A percentile compares a stretch with the other conserved stretches of the same genome.
These are phyloP conservation scores for Saksenaea vasiformis DNA, from an alignment of 371 early-diverging fungal genomes.

Conservation along the genomic window DNA sequence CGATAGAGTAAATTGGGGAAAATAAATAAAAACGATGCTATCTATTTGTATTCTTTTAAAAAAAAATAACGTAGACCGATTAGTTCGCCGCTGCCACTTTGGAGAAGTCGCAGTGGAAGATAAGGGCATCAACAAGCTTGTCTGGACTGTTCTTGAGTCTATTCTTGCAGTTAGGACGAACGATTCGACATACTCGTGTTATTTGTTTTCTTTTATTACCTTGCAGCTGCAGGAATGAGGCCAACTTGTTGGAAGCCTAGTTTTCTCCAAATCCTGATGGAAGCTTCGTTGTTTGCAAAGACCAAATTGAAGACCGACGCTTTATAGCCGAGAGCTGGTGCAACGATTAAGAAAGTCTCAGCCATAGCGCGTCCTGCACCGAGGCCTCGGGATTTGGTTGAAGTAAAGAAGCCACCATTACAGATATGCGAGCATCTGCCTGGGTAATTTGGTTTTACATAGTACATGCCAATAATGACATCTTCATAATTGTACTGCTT, in stretches of 20 bases:
- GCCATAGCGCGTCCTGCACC: conserved; percentile 73
- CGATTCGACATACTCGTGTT: background rate
- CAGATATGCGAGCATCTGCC: conserved; percentile 67
- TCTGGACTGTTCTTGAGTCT: conserved; percentile 52
- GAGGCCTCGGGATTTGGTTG: conserved; percentile 46
- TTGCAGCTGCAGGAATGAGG: conserved; percentile 66
- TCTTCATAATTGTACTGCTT: conserved; percentile 36
- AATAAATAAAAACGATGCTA: too few relatives aligned
- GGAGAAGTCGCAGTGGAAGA: conserved; percentile 74
- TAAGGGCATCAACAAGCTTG: conserved; percentile 68
- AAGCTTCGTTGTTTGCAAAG: conserved; percentile 69
- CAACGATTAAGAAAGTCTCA: conserved; percentile 63
- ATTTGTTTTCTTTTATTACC: conserved; percentile 28
- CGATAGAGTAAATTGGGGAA: too few relatives aligned
- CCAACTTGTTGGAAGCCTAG: conserved; percentile 73
- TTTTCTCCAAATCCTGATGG: conserved; percentile 66
- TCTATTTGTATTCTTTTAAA: too few relatives aligned
- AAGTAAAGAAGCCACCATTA: conserved; percentile 78
- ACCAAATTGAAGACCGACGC: conserved; percentile 84
- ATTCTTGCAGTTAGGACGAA: background rate
- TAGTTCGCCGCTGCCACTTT: too few relatives aligned
- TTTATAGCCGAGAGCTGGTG: conserved; percentile 70
- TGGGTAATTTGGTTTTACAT: conserved; percentile 81
- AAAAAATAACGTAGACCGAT: too few relatives aligned
- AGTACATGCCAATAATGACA: conserved; percentile 68